phyloP scores from a whole-genome alignment of 78 protist genomes.

The Acrasis kona region DNA sequence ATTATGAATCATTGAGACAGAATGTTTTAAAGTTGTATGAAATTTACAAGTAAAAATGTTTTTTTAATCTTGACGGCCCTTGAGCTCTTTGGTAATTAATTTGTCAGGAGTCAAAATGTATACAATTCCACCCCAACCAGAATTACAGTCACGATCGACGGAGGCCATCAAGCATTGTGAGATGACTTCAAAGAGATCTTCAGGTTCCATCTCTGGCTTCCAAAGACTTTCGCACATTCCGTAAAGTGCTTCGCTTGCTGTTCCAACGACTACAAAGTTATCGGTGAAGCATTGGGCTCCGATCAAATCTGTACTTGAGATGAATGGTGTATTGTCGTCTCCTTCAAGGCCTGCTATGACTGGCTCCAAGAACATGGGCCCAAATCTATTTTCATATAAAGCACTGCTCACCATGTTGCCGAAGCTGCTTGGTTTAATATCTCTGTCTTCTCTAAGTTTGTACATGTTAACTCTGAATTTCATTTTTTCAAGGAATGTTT shows the following conservation, averaged over 20 bases:
- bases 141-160: constrained; percentile 85
- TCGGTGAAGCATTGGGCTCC: constrained; percentile 74
- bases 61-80: constrained; percentile 23
- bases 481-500: constrained; percentile 71
- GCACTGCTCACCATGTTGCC: constrained; percentile 29
- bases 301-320: constrained; percentile 74
- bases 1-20: neutral
- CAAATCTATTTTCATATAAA: constrained; percentile 58
- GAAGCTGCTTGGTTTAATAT: constrained; percentile 68
- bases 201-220: constrained; percentile 16
- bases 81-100: constrained; percentile 18
- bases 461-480: constrained; percentile 64
- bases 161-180: constrained; percentile 48
- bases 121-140: constrained; percentile 94
- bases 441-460: constrained; percentile 82
- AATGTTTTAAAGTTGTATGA: neutral
- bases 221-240: constrained; percentile 31
- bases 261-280: constrained; percentile 84
- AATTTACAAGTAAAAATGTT: neutral
- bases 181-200: constrained; percentile 67
- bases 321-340: constrained; percentile 58
- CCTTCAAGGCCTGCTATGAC: constrained; percentile 83
- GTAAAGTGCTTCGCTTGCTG: constrained; percentile 44
- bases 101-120: constrained; percentile 43
- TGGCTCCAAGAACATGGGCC: constrained; percentile 89